phyloP scores from a whole-genome alignment of 1,139 yeast species.

The Kodamaea anthophila region DNA sequence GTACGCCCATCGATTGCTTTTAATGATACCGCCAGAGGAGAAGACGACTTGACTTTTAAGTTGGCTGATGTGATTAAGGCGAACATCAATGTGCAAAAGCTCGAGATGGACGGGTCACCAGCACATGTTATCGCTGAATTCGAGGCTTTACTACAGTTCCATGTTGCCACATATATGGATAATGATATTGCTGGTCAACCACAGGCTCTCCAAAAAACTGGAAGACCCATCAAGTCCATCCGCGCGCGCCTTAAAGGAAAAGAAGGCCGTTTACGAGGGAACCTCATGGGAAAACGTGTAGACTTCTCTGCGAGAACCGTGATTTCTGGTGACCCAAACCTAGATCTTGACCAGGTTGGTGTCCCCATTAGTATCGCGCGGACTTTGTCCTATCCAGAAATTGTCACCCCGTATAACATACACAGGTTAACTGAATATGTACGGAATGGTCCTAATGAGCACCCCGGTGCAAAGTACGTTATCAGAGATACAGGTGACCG shows the following conservation, averaged over 20 bases:
- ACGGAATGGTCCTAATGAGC: conserved; percentile 97
- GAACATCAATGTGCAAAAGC: conserved; percentile 88
- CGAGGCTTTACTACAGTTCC: conserved; percentile 91
- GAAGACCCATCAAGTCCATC: conserved; percentile 96
- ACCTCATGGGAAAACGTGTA: conserved; percentile 99
- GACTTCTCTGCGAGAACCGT: conserved; percentile 99
- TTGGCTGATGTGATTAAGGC: conserved; percentile 96
- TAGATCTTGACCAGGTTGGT: conserved; percentile 97
- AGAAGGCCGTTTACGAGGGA: conserved; percentile 98
- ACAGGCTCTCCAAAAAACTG: conserved; percentile 96
- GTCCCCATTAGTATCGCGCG: conserved; percentile 96
- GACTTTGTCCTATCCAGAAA: conserved; percentile 92
- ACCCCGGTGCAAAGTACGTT: conserved; percentile 98
- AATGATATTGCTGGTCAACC: conserved; percentile 99
- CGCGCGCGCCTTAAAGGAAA: conserved; percentile 99
- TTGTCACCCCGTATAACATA: conserved; percentile 94
- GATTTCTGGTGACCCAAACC: conserved; percentile 97
- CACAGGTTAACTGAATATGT: conserved; percentile 89
- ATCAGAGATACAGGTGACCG: conserved; percentile 98
- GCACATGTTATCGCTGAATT: conserved; percentile 97
- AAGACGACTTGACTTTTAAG: conserved; percentile 97
- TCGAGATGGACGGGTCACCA: conserved; percentile 98
- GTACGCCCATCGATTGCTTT: conserved; percentile 98
- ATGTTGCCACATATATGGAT: conserved; percentile 99
- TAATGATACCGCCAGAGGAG: conserved; percentile 98